Conservation (phyloP, 1,284 basidiomycete species). For the Chalciporus sp. region DNA sequence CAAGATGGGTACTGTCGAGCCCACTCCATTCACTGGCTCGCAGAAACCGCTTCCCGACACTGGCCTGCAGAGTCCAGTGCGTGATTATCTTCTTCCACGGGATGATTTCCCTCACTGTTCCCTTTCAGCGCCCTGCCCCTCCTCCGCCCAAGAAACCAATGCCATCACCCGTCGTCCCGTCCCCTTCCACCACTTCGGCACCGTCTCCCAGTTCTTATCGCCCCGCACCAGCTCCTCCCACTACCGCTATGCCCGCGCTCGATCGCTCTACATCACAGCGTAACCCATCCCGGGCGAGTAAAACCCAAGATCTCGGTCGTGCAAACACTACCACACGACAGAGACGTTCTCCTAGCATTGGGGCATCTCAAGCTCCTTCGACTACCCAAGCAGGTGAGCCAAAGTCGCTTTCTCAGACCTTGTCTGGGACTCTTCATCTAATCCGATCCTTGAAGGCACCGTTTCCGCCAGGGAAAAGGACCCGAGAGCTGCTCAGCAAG, state of each 20-base stretch:
- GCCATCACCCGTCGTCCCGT: slow-evolving; percentile 34
- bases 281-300: slow-evolving; percentile 53
- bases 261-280: slow-evolving; percentile 81
- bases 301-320: slow-evolving; percentile 57
- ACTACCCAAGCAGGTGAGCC: slow-evolving; percentile 31
- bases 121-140: slow-evolving; percentile 47
- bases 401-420: slow-evolving; percentile 46
- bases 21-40: slow-evolving; percentile 19
- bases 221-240: slow-evolving; percentile 68
- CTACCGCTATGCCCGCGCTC: slow-evolving; percentile 57
- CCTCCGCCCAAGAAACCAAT: slow-evolving; percentile 60
- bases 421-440: slow-evolving; percentile 56
- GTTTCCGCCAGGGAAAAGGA: slow-evolving; percentile 37
- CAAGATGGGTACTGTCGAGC: slow-evolving; percentile 67
- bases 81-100: slow-evolving; percentile 25
- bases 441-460: slow-evolving; percentile 50
- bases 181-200: slow-evolving; percentile 34
- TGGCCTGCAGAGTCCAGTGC: slow-evolving; percentile 53
- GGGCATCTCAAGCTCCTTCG: slow-evolving; percentile 14
- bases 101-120: slow-evolving; percentile 17
- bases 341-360: slow-evolving; percentile 33
- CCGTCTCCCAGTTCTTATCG: slow-evolving; percentile 57
- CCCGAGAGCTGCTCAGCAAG: slow-evolving; percentile 39
- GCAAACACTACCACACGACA: slow-evolving; percentile 62
- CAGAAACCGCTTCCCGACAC: slow-evolving; percentile 45